A percentile compares a stretch with the other conserved stretches of the same genome.
These are phyloP conservation scores for Eleusine indica DNA, from an alignment of 176 grass and related monocot genomes.

Conservation along the genomic window DNA sequence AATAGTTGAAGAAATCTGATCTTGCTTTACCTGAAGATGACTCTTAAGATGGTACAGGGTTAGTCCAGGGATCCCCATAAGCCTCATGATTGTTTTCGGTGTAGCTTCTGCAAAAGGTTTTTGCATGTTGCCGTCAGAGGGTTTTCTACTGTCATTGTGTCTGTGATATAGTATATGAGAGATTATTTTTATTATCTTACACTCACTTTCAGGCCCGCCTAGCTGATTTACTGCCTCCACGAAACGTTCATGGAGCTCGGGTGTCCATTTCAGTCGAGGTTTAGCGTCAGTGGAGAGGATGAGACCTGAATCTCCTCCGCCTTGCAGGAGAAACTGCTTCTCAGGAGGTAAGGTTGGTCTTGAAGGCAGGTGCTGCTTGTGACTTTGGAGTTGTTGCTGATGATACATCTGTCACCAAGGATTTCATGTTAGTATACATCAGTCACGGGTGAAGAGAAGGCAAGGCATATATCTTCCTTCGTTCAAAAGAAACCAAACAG, in stretches of 20 bases:
- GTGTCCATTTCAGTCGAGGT: constrained; percentile 92
- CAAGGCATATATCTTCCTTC: neutral
- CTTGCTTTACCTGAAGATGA: constrained; percentile 81
- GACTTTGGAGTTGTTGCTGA: constrained; percentile 51
- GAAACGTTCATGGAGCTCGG: constrained; percentile 86
- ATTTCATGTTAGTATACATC: constrained; percentile 27
- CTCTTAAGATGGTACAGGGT: constrained; percentile 98
- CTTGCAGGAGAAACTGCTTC: constrained; percentile 57
- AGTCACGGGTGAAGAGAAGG: neutral
- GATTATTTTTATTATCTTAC: neutral
- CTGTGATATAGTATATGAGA: neutral
- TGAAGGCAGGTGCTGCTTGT: constrained; percentile 63
- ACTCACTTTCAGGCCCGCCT: constrained; percentile 92
- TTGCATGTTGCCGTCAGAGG: neutral
- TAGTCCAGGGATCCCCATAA: constrained; percentile 91
- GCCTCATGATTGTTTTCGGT: constrained; percentile 87
- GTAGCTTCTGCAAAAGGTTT: constrained; percentile 72
- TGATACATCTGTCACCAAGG: constrained; percentile 80
- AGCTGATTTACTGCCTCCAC: constrained; percentile 75
- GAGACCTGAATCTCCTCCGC: constrained; percentile 76
- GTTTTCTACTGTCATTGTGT: neutral
- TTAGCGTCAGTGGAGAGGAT: constrained; percentile 91
- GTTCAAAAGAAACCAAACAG: constrained; percentile 26
- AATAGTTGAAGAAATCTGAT: neutral
- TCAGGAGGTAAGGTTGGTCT: constrained; percentile 55